phyloP scores from a whole-genome alignment of 2,329 filamentous ascomycete species.

The Sporothrix sp. region DNA sequence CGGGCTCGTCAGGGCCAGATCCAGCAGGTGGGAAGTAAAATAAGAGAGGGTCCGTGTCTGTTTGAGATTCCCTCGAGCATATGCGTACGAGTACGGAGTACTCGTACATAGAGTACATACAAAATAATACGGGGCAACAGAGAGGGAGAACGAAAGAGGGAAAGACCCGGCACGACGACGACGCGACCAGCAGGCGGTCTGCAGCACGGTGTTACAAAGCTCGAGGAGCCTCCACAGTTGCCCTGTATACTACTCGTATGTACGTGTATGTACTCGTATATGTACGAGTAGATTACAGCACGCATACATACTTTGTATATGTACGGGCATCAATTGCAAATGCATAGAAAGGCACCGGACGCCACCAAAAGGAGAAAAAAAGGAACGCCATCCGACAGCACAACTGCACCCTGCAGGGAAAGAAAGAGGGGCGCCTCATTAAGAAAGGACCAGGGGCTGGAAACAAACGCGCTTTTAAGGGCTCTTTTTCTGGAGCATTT shows the following conservation, averaged over 20 bases:
- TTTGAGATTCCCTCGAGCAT: too few species aligned
- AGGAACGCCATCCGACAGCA: not conserved
- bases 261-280: too few species aligned
- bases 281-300: not conserved
- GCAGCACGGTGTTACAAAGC: not conserved
- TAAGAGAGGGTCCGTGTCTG: constrained; percentile 9
- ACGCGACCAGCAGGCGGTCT: constrained; percentile 1
- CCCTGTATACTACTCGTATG: too few species aligned
- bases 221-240: too few species aligned
- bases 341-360: not conserved
- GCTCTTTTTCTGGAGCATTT: not conserved
- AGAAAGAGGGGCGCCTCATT: not conserved
- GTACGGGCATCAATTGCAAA: not conserved
- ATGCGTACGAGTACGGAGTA: not conserved
- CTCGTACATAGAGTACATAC: not conserved
- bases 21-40: not conserved
- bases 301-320: too few species aligned
- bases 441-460: constrained; percentile 12
- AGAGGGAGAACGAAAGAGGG: not conserved
- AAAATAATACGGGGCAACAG: not conserved
- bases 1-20: not conserved
- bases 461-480: constrained; percentile 16
- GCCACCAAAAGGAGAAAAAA: not conserved
- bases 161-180: constrained; percentile 7
- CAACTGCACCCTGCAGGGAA: not conserved